Conservation (phyloP, 108 stramenopile species). For the Hondaea fermentalgiana region DNA sequence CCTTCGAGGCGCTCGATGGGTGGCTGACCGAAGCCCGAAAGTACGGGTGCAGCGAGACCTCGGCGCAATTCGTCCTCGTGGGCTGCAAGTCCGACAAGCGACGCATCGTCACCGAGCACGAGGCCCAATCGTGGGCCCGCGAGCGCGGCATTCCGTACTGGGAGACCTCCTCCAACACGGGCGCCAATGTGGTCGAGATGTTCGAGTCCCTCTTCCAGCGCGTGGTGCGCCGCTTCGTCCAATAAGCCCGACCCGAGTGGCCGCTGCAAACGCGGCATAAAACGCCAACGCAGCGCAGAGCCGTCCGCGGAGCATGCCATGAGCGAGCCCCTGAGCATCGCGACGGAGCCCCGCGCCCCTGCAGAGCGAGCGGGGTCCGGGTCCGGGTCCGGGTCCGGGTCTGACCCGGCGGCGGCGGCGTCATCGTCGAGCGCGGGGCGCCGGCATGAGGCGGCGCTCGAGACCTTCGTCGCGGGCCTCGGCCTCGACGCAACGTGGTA, state of each 20-base stretch:
- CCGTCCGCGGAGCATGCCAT: too few species aligned
- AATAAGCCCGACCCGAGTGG: neutral
- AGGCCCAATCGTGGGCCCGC: conserved; percentile 51
- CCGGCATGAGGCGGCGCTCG: too few species aligned
- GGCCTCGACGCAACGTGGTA: too few species aligned
- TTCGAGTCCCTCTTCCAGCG: conserved; percentile 49
- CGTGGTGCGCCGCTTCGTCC: conserved; percentile 20
- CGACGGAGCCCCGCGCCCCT: too few species aligned
- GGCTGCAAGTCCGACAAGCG: conserved; percentile 49
- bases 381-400: too few species aligned
- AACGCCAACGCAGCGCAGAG: neutral
- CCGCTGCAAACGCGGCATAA: neutral
- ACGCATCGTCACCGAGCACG: conserved; percentile 30
- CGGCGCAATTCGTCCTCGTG: conserved; percentile 50
- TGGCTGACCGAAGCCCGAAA: conserved; percentile 53
- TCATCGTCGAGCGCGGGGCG: too few species aligned
- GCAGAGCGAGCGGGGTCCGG: too few species aligned
- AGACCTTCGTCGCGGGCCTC: too few species aligned
- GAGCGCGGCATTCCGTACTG: conserved; percentile 52
- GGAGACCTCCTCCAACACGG: conserved; percentile 60
- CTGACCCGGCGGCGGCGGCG: too few species aligned
- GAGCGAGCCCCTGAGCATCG: too few species aligned
- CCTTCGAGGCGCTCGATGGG: conserved; percentile 50
- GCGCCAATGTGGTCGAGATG: conserved; percentile 48
- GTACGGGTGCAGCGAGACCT: conserved; percentile 39